Evolutionary conservation across 2,329 filamentous ascomycete species (phyloP), one percentile per base, ranked within the genome.

Genomic region (Akanthomyces lecanii): DNA sequence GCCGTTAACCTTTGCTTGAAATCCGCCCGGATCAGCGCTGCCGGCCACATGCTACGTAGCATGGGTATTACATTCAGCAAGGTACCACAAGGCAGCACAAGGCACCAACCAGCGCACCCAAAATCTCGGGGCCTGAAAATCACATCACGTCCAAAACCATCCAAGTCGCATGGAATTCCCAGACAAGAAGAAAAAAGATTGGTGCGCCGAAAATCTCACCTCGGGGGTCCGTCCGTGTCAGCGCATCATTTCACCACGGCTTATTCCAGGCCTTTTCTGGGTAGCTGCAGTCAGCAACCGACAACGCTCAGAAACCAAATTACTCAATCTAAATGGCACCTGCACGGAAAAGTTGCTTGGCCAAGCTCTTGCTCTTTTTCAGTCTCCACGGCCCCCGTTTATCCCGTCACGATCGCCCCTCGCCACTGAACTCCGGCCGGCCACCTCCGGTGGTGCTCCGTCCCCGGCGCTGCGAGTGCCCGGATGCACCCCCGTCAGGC

Each of bases 161-260:
- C 28, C 12, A 38, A 52, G 6, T 48, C 14, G 45, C 45, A 48
- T 23, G 18, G 5, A 56, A 45, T 16, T 21, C 11, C 21, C 18
- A 11, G 40, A 23, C 2, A 33, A n/a, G 23, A 45, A 33, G 30
- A 14, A 1, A 18, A 44, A 45, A 3, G 1, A 21, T 1, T 21
- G 21, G 23, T 25, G 25, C 54, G 18, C 53, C 38, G 25, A 45
- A 47, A 57, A 57, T 57, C 54, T 57, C 54, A 57, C 54, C 54
- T n/a, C 18, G 12, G 28, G 11, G 7, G 28, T 12, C 16, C 10
- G 33, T 36, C 33, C 54, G 11, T 47, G 54, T 57, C 54, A 57
- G 54, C 54, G 14, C 12, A 10, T 45, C 40, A 47, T 36, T 47
- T 36, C 40, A 36, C 40, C 38, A 36, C 54, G 28, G 54, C 54